Evolutionary conservation across 2,329 filamentous ascomycete species (phyloP), one percentile per base, ranked within the genome.

Genomic region (Neopestalotiopsis clavispora): DNA sequence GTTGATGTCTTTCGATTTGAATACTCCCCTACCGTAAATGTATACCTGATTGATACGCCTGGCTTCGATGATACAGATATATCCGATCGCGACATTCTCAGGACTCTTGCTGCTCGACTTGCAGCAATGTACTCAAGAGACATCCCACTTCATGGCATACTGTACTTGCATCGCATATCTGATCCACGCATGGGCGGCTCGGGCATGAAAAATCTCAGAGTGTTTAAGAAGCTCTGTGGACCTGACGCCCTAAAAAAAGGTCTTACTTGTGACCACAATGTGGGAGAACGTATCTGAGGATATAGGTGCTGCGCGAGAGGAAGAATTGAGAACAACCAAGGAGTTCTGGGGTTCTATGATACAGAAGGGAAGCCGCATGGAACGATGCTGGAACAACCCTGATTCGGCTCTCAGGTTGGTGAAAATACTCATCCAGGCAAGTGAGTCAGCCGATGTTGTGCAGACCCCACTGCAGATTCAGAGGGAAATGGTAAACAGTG

Each of bases 41-140:
- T 52, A 14, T 52, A 52, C 1, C n/a, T 52, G 5, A 52, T 52
- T 9, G 45, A 52, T 12, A 52, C 45, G 0, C 45, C 45, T 52
- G 45, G 45, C 4, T 52, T 52, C 4, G 45, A 52, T 1, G 45
- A 52, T 17, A 52, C 45, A 1, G 17, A 52, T 4, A n/a, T n/a
- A 0, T 52, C 45, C 1, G n/a, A 52, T n/a, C 7, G 17, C 1
- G 45, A 52, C 0, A n/a, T 52, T 1, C 3, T 23, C 0, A n/a
- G 2, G 4, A n/a, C 14, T n/a, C 45, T 52, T 3, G 45, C 45
- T 2, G 17, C n/a, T 3, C 6, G 45, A n/a, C n/a, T 23, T 0
- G 2, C 14, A 9, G 14, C 1, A 14, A n/a, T n/a, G 6, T 52
- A 52, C n/a, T n/a, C 14, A 1, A n/a, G 17, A 17, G 9, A 52